Evolutionary conservation across 108 stramenopile species (phyloP), one percentile per base, ranked within the genome.

Genomic region (Cyclotella baltica): DNA sequence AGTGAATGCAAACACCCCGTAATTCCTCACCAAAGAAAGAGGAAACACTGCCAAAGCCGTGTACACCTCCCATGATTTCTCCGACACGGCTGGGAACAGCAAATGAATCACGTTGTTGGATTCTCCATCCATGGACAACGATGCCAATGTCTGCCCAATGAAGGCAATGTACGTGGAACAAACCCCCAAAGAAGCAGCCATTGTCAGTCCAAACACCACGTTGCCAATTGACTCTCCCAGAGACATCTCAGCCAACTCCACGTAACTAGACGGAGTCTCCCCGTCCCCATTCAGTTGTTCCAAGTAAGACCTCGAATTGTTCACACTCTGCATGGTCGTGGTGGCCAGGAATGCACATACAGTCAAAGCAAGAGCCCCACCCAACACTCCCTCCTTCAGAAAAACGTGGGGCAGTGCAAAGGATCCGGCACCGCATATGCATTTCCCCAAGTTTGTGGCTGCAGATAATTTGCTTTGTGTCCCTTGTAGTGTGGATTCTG

Each of bases 381-480:
- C 85, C 34, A 86, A 57, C 13, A 86, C 82, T 22, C 85, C 85
- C 34, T 86, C 85, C 18, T 83, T 74, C 6, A 86, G 53, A 55
- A 86, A 86, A 27, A 86, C 85, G 30, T 83, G 83, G 0, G 85
- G 85, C 11, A 85, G 22, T 0, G 84, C 84, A 40, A 85, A 85
- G 52, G 84, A 85, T 4, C 84, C 84, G 2, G 85, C 85, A 20
- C 85, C 85, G 55, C 85, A 86, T 16, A 86, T 86, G 70, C 85
- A 86, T 71, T 86, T 86, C 22, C 77, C 63, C 23, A 86, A 33
- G 31, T 86, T 86, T 15, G 50, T 80, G 2, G 85, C 56, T n/a
- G 83, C 78, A 9, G 85, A 86, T 4, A 82, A 28, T 47, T 76
- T 66, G 23, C 65, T 68, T 80, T 86, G 83, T 53, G 83, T 84